A percentile compares a stretch with the other conserved stretches of the same genome.
Evolutionary conservation across 306 rosid species (phyloP).

Genomic region (Crotalaria pallida): DNA sequence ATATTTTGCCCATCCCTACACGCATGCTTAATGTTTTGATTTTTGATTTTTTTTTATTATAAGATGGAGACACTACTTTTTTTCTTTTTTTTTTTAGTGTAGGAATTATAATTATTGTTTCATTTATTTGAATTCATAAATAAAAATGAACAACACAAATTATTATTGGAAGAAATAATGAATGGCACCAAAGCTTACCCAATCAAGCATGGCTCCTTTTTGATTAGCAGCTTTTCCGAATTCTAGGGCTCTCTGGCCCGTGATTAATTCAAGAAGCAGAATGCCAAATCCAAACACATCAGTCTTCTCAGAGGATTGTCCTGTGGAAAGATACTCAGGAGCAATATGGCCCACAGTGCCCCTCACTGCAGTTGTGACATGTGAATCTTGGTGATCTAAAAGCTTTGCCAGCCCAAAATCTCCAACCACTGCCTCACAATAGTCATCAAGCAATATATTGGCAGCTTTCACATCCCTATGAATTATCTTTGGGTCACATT

Average conservation of each 20-base stretch:
- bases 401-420: constrained; percentile 97
- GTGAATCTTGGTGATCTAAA: constrained; percentile 91
- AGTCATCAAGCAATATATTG: constrained; percentile 84
- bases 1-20: too few species aligned
- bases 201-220: constrained; percentile 94
- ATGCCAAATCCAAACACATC: constrained; percentile 95
- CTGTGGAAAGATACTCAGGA: constrained; percentile 92
- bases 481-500: constrained; percentile 93
- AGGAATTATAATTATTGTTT: too few species aligned
- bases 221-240: constrained; percentile 84
- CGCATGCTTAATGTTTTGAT: too few species aligned
- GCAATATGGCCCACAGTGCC: constrained; percentile 97
- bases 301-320: constrained; percentile 94
- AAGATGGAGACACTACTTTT: too few species aligned
- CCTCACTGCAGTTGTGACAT: constrained; percentile 92
- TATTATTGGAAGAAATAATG: not conserved
- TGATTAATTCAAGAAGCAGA: constrained; percentile 81
- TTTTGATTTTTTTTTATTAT: too few species aligned
- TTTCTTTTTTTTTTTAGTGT: too few species aligned
- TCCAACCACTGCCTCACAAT: constrained; percentile 93
- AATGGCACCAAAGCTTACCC: constrained; percentile 43
- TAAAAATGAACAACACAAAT: too few species aligned
- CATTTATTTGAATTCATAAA: too few species aligned
- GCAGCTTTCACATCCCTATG: constrained; percentile 98
- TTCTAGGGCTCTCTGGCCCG: constrained; percentile 82